Evolutionary conservation across 2,329 filamentous ascomycete species (phyloP), one percentile per base, ranked within the genome.

Genomic region (Venturia nashicola): DNA sequence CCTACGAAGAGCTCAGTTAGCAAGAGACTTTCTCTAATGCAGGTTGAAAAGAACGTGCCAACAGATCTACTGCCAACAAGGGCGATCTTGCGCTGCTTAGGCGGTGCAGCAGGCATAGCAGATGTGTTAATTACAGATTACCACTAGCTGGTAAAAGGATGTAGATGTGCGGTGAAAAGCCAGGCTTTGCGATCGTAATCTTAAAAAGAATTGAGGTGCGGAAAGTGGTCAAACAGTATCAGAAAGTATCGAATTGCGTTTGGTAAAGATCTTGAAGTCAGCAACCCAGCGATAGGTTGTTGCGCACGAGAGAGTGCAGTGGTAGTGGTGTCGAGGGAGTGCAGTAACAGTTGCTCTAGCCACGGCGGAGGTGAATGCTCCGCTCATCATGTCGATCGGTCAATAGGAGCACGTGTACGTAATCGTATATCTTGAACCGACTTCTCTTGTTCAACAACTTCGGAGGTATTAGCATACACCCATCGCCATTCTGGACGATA

Each of bases 61-160:
- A 97, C 92, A 66, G 92, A 94, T 72, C 92, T 87, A 79, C 90
- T 95, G 79, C 92, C 92, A 67, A 97, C 91, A 77, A 97, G 93
- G 77, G 92, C 92, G 75, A 97, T 88, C 82, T 97, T 97, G 72
- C 92, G 84, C 78, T 96, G 91, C 78, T 96, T 96, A 65, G 87
- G 84, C 66, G 86, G 84, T 48, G 44, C 55, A 55, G 61, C 34
- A 40, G 61, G 61, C 61, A 63, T 63, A 16, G 61, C 32, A 36
- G 14, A 6, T 18, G 51, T n/a, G 32, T 7, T n/a, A n/a, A 57
- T 57, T 57, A 57, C 32, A 57, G 51, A 57, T 57, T 57, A 57
- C 51, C n/a, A 57, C 51, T 57, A 36, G 1, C 18, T 57, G 27
- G 32, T 36, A 16, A 36, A 27, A n/a, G 51, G 27, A 57, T 55